Evolutionary conservation across 1,284 basidiomycete species (phyloP), one percentile per base, ranked within the genome.

Genomic region (Moesziomyces antarcticus): DNA sequence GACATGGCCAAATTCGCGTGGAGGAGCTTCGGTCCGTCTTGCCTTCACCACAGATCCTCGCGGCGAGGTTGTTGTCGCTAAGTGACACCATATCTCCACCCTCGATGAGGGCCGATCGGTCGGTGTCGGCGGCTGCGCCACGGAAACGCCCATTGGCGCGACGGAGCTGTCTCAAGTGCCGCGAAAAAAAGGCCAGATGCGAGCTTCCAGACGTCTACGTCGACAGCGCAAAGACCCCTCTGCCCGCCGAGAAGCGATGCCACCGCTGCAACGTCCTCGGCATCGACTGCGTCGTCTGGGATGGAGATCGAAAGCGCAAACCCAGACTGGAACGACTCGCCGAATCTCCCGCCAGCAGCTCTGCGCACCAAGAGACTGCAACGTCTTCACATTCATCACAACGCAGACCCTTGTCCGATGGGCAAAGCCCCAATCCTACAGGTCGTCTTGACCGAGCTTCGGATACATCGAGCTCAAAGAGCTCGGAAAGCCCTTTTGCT

Each of bases 261-360:
- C 65, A 72, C 16, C 62, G 73, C 7, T 78, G 76, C 57, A 55
- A 37, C 22, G 56, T 60, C 25, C 56, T 73, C 24, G 55, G 46
- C n/a, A 37, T 69, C 5, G 66, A 67, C 20, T 78, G 76, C 41
- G 40, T 75, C 51, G 70, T 78, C 24, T 77, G 60, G 58, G 74
- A 77, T 45, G 74, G 67, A 37, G 71, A 77, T 30, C 61, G 74
- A 45, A 77, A 77, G 52, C 54, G 66, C 21, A 71, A 66, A 44
- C 66, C 59, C 0, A 63, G 47, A 25, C 44, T 56, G 3, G 50
- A 53, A 0, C 30, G 14, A 18, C 44, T 20, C 13, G 3, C 27
- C 25, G 27, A 30, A 9, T 44, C 50, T 14, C 48, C 54, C 20
- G 44, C 43, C 8, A 50, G 44, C 22, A 37, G 37, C 37, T 44